phyloP scores from a whole-genome alignment of 1,284 basidiomycete species.

The Sanghuangporus baumii region DNA sequence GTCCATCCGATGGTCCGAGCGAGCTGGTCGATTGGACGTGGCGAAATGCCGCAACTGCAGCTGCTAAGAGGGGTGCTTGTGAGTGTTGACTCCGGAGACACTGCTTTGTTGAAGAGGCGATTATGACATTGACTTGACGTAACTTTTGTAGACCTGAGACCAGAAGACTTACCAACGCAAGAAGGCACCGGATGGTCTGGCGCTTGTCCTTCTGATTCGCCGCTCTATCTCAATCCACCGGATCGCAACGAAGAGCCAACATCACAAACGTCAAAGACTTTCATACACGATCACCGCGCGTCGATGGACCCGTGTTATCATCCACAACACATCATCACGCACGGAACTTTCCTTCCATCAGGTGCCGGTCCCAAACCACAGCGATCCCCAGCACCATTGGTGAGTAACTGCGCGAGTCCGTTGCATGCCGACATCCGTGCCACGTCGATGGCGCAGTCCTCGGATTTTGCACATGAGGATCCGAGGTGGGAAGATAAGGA shows the following conservation, averaged over 20 bases:
- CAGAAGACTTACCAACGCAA: conserved; percentile 29
- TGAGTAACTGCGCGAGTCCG: conserved; percentile 49
- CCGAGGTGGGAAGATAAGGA: conserved; percentile 50
- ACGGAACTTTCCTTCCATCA: conserved; percentile 50
- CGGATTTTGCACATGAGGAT: conserved; percentile 38
- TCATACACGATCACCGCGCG: conserved; percentile 41
- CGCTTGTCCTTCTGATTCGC: conserved; percentile 37
- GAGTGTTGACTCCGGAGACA: conserved; percentile 13
- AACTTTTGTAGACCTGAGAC: conserved; percentile 30
- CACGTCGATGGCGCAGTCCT: conserved; percentile 34
- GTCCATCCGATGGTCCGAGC: conserved; percentile 27
- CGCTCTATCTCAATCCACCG: conserved; percentile 25
- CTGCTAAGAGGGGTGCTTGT: conserved; percentile 27
- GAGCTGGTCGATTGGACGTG: conserved; percentile 27
- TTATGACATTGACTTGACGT: not conserved
- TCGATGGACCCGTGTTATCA: conserved; percentile 59
- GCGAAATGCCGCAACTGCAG: conserved; percentile 22
- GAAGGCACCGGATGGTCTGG: conserved; percentile 35
- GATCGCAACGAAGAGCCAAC: conserved; percentile 16
- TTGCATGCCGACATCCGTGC: conserved; percentile 58
- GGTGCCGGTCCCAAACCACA: conserved; percentile 42
- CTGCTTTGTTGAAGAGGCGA: not conserved
- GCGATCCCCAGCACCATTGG: conserved; percentile 40
- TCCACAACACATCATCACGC: conserved; percentile 41
- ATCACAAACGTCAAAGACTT: conserved; percentile 34